phyloP scores from a whole-genome alignment of 139 green algal species.

The Micromonas pusilla region DNA sequence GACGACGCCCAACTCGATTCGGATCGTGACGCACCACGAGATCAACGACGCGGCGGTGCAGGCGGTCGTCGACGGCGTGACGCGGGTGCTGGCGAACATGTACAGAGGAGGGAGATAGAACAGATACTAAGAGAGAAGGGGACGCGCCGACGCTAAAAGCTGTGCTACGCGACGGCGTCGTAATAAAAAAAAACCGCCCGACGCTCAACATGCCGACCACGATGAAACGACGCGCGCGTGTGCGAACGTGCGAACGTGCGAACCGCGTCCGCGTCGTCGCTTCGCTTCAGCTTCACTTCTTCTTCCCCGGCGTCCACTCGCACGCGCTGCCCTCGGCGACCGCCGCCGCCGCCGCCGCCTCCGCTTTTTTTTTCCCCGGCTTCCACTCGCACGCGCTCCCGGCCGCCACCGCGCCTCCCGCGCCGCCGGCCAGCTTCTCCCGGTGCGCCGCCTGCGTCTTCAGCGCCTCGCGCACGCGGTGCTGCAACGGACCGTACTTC shows the following conservation, averaged over 20 bases:
- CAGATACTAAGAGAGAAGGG: background rate
- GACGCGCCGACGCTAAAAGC: too few relatives aligned
- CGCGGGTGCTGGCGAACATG: background rate
- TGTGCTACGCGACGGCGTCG: too few relatives aligned
- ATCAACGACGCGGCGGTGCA: background rate
- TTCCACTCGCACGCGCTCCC: constrained; percentile 13
- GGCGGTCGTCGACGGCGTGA: background rate
- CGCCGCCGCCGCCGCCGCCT: background rate
- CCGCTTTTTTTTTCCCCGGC: constrained; percentile 3
- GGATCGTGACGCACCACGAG: background rate
- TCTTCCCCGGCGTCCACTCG: background rate
- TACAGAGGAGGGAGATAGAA: background rate
- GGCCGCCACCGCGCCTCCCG: background rate
- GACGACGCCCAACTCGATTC: background rate
- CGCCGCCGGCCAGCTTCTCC: background rate
- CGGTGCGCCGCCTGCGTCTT: constrained; percentile 5
- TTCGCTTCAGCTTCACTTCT: background rate
- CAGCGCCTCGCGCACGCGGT: background rate
- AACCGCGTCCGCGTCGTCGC: background rate
- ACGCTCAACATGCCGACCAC: too few relatives aligned
- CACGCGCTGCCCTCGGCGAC: background rate
- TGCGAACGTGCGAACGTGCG: too few relatives aligned
- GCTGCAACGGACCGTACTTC: background rate
- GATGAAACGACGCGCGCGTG: too few relatives aligned
- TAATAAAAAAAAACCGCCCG: too few relatives aligned